Evolutionary conservation across 2,329 filamentous ascomycete genomes (phyloP).

Genomic region (Xylaria digitata): DNA sequence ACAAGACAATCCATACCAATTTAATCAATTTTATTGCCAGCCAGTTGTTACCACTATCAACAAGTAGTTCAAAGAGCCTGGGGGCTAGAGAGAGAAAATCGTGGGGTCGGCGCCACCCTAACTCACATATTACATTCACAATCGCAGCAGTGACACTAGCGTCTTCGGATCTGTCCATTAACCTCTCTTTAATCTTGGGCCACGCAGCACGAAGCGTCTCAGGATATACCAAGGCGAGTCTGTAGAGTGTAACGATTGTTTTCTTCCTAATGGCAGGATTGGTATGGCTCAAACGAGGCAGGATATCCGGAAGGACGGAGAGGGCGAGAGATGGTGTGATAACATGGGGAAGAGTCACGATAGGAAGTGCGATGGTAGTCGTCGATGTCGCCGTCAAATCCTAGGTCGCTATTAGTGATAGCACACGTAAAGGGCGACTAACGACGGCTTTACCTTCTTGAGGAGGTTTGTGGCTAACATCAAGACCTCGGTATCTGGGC

Average conservation of each 20-base stretch:
- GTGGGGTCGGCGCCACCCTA: constrained; percentile 92
- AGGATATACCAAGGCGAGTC: constrained; percentile 94
- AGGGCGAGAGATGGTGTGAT: constrained; percentile 93
- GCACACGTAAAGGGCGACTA: not conserved
- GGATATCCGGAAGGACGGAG: constrained; percentile 85
- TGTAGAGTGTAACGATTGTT: constrained; percentile 92
- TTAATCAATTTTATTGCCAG: constrained; percentile 99
- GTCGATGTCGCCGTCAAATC: constrained; percentile 79
- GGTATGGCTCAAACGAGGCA: constrained; percentile 88
- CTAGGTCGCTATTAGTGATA: constrained; percentile 52
- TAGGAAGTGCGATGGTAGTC: constrained; percentile 84
- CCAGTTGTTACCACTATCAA: constrained; percentile 96
- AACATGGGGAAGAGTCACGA: constrained; percentile 91
- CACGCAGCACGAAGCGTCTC: constrained; percentile 92
- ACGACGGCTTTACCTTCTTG: constrained; percentile 75
- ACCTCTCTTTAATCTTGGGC: constrained; percentile 95
- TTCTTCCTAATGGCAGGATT: constrained; percentile 91
- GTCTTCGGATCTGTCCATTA: constrained; percentile 91
- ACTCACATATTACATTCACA: constrained; percentile 95
- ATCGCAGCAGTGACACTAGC: constrained; percentile 94
- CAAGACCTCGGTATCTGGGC: constrained; percentile 93
- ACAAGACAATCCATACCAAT: constrained; percentile 66
- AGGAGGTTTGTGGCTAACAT: constrained; percentile 97
- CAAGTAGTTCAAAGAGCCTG: constrained; percentile 88
- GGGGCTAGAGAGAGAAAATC: constrained; percentile 95